Percentiles rank a stretch among this genome's conserved stretches.
Conservation (phyloP, 192 early-diverging fungal genomes). For the Backusella liffmaniae region DNA sequence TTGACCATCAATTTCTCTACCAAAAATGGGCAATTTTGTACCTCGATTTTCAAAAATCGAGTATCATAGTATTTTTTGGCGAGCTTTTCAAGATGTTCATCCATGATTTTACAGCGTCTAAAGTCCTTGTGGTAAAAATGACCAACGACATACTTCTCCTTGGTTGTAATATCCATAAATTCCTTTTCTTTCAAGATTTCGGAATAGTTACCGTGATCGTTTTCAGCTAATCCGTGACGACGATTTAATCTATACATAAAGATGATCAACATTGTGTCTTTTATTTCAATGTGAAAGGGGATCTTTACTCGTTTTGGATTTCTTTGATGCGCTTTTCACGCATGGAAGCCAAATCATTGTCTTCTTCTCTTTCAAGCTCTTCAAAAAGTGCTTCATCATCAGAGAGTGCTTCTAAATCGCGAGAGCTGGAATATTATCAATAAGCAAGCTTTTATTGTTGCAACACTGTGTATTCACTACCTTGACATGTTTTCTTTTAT, state of each 20-base stretch:
- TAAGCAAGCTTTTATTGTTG: background rate
- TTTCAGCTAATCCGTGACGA: constrained; percentile 58
- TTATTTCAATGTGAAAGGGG: background rate
- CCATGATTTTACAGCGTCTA: constrained; percentile 89
- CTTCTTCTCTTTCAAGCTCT: constrained; percentile 85
- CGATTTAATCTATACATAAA: constrained; percentile 51
- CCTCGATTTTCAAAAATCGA: constrained; percentile 85
- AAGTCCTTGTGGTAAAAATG: constrained; percentile 96
- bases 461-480: background rate
- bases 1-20: constrained; percentile 86
- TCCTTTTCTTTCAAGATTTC: constrained; percentile 81
- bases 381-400: constrained; percentile 78
- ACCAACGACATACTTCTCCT: constrained; percentile 65
- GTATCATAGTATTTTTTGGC: constrained; percentile 81
- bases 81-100: constrained; percentile 80
- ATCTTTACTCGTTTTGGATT: constrained; percentile 77
- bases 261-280: background rate
- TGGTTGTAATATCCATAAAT: constrained; percentile 76
- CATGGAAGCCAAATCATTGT: constrained; percentile 64
- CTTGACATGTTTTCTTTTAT: background rate
- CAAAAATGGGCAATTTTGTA: constrained; percentile 87
- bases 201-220: constrained; percentile 74
- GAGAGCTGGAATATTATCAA: background rate
- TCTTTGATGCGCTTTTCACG: constrained; percentile 86
- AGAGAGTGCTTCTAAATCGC: constrained; percentile 43